Percentiles rank a stretch among this genome's conserved stretches.
These are phyloP conservation scores for Anisodus tanguticus DNA, from an alignment of 257 asterid genomes.

Conservation along the genomic window DNA sequence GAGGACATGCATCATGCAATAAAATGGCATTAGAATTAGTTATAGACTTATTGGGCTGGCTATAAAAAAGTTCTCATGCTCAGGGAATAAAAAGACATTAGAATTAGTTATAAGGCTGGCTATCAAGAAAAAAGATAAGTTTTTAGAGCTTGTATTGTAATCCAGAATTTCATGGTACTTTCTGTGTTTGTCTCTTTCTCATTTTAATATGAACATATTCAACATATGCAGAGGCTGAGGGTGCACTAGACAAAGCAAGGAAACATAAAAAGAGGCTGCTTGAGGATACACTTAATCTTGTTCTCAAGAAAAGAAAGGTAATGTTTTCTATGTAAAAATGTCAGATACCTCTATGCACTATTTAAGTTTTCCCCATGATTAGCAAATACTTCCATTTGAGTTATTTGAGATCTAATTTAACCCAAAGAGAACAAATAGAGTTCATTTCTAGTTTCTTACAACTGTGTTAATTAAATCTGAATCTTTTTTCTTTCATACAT, in stretches of 20 bases:
- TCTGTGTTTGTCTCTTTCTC: background rate
- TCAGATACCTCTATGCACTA: background rate
- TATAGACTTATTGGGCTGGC: background rate
- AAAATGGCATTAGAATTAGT: background rate
- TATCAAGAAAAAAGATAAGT: background rate
- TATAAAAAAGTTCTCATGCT: background rate
- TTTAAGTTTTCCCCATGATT: background rate
- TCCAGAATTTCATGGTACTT: background rate
- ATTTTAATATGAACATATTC: background rate
- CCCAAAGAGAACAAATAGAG: constrained; percentile 1
- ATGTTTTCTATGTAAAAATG: constrained; percentile 7
- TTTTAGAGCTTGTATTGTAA: constrained; percentile 8
- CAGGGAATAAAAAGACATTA: background rate
- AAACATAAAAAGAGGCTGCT: constrained; percentile 97
- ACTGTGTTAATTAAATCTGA: background rate
- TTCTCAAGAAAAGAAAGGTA: constrained; percentile 87
- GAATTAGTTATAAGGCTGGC: background rate
- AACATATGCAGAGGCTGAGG: constrained; percentile 87
- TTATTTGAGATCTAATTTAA: background rate
- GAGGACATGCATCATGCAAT: background rate
- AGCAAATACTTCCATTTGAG: background rate
- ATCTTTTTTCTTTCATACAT: background rate
- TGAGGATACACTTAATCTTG: constrained; percentile 94
- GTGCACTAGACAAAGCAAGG: constrained; percentile 98
- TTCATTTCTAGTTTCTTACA: background rate